Base-by-base conservation (phyloP, 2,329 filamentous ascomycete species). In the Atkinsonella hypoxylon region DNA sequence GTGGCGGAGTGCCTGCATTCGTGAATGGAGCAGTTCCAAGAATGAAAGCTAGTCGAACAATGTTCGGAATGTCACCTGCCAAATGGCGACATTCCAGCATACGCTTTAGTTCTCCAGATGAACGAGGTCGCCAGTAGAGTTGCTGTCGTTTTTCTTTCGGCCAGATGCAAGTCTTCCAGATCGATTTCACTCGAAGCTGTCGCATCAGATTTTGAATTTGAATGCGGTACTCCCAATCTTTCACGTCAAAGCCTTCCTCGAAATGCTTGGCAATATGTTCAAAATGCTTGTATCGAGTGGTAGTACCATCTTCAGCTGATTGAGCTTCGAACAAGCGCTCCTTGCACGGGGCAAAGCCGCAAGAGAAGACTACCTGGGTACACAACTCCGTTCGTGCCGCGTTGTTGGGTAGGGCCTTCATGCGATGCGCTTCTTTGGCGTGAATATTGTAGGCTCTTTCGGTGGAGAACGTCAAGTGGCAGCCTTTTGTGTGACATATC, bases 201-300 rank as follows among this genome's bases (percentile, higher is more conserved):
- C 70, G 63, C 61, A 73, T 65, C 18, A 73, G 60, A 54, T 73
- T 73, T 53, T 72, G 70, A 41, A 73, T 58, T 54, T 71, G 67
- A 11, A 67, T 61, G 46, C 64, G 65, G 57, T 71, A 72, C 49
- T 72, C 68, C 70, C 70, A 73, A 43, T 68, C 64, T 50, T 64
- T 63, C 15, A 70, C 67, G 20, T 70, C 65, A 41, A 63, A 68
- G 38, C 68, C 67, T 41, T 70, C 67, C 53, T 72, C 69, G 22
- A 72, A 72, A 53, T 73, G 70, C 57, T 71, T 71, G 39, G 70
- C 70, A 49, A 73, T 69, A 54, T 73, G 70, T 54, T 72, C 70
- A 55, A 73, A 72, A 60, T 70, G 71, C 56, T 68, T 71, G 53
- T 72, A 69, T 15, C 67, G 67, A 20, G 64, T 63, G 20, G 60